Percentiles rank a stretch among this genome's conserved stretches.
phyloP scores from a whole-genome alignment of 2,329 filamentous ascomycete species.

The Xylaria sp. region DNA sequence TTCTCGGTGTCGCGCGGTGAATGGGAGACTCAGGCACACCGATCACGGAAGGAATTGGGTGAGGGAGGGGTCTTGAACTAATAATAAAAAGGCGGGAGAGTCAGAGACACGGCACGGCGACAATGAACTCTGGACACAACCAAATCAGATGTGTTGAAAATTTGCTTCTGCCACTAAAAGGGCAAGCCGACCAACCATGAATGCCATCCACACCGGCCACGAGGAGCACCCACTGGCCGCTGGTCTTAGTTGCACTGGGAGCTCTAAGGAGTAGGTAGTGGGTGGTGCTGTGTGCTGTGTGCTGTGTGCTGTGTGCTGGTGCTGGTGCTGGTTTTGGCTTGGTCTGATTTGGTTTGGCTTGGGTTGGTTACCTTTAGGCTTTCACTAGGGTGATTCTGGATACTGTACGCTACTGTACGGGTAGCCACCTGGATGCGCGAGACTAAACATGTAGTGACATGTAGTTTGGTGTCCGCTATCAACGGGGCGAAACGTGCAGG shows the following conservation, averaged over 20 bases:
- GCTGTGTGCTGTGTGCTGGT: too few relatives aligned
- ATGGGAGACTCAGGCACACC: constrained; percentile 42
- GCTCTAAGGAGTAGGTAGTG: too few relatives aligned
- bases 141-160: constrained; percentile 38
- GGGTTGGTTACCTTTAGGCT: constrained; percentile 21
- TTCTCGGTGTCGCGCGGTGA: constrained; percentile 37
- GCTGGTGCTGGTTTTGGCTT: constrained; percentile 2
- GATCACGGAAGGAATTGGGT: constrained; percentile 49
- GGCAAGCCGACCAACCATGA: constrained; percentile 35
- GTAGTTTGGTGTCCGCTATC: not conserved
- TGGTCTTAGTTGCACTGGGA: not conserved
- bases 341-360: not conserved
- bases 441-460: not conserved
- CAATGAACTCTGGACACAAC: constrained; percentile 26
- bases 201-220: constrained; percentile 34
- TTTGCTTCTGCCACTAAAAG: constrained; percentile 42
- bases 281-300: too few relatives aligned
- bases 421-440: constrained; percentile 15
- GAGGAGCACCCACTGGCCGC: constrained; percentile 23
- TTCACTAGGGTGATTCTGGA: not conserved
- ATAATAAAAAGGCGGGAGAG: constrained; percentile 43
- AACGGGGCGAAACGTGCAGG: not conserved
- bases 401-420: constrained; percentile 15
- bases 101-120: constrained; percentile 18
- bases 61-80: constrained; percentile 47